These are phyloP conservation scores for Tylopilus sp. DNA, from an alignment of 768 basidiomycete genomes.

Conservation along the genomic window DNA sequence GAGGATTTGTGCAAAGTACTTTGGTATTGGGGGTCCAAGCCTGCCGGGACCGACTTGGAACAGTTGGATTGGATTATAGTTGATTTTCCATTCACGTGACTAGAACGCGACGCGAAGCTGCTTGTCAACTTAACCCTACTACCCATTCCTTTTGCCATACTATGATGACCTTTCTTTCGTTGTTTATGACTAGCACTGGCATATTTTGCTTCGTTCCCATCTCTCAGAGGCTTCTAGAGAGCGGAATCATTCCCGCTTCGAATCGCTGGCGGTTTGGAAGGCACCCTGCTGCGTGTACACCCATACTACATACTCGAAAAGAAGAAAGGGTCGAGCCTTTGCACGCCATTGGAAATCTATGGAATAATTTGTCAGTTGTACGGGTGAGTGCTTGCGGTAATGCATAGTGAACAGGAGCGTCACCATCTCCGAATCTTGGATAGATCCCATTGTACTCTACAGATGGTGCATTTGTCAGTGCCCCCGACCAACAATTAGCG, in stretches of 20 bases:
- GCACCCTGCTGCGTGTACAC: background rate
- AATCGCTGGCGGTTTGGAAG: conserved; percentile 3
- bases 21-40: no score
- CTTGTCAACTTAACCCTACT: no score
- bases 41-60: no score
- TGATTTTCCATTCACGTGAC: conserved; percentile 26
- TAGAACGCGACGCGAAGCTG: conserved; percentile 7
- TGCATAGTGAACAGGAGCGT: no score
- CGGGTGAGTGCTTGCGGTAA: conserved; percentile 6
- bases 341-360: background rate
- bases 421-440: background rate
- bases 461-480: background rate
- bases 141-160: background rate
- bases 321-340: background rate
- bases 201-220: conserved; percentile 27
- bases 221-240: conserved; percentile 22
- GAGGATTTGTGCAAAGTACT: background rate
- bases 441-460: background rate
- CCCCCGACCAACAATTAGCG: background rate
- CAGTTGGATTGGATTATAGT: background rate
- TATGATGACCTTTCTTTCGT: conserved; percentile 21
- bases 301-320: background rate
- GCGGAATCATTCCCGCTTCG: conserved; percentile 16
- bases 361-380: background rate
- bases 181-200: conserved; percentile 23